Base-by-base conservation (phyloP, 1,139 yeast species). In the Sugiyamaella pinicola region DNA sequence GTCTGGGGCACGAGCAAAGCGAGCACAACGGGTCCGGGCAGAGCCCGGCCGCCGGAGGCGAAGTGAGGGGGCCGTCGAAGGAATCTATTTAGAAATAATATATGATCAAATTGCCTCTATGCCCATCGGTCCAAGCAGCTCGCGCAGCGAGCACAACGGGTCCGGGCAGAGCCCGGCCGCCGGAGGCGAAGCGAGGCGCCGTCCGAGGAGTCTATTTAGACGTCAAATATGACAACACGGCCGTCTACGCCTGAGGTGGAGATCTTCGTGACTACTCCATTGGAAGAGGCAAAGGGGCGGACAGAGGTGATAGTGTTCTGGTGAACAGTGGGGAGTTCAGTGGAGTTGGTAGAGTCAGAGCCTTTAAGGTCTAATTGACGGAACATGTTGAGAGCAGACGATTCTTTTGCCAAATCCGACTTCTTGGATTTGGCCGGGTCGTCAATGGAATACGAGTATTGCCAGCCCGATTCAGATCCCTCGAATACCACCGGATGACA, bases 321-420 rank as follows among this genome's bases (percentile, higher is more conserved):
- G 71, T 93, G 99, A 56, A 88, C 82, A 15, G 96, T 89, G 56
- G 78, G 79, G 66, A 86, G 77, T 48, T 80, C 81, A 52, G 79
- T 77, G 35, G 79, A 73, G 60, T 67, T 78, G 64, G 74, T 72
- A 57, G 77, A 74, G 42, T 64, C 69, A 55, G 88, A 80, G 53
- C 99, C 99, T 77, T 90, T 91, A 70, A 93, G 80, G 72, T 93
- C 99, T 79, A 93, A 77, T 71, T 93, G 96, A 71, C 90, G 85
- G 75, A 95, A 95, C 93, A 93, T 89, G 73, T 87, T 87, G 69
- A 93, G 80, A 12, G 98, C 98, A 57, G 90, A 85, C 61, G 85
- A 86, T 66, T 85, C 93, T 54, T 76, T 81, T 35, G 78, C 83
- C 19, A 79, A 83, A 17, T 77, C 83, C 9, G 70, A 75, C 51